A percentile compares a stretch with the other conserved stretches of the same genome.
phyloP scores from a whole-genome alignment of 768 basidiomycete genomes.

The Naganishia randhawae region DNA sequence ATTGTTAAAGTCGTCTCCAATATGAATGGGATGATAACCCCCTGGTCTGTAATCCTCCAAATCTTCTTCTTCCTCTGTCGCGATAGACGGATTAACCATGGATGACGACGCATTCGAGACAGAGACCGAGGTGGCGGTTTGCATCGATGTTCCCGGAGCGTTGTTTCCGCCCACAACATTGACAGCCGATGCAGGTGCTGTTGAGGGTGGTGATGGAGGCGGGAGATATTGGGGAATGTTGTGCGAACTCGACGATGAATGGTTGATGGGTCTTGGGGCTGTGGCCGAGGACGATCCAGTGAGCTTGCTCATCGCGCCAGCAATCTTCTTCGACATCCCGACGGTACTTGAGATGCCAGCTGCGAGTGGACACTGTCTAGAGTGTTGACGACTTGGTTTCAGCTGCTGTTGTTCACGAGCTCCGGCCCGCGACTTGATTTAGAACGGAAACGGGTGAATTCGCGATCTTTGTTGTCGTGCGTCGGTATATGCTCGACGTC shows the following conservation, averaged over 20 bases:
- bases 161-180: not conserved
- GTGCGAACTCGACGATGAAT: constrained; percentile 10
- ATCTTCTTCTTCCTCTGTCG: constrained; percentile 61
- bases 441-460: too few species aligned
- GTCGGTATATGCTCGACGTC: too few species aligned
- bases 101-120: constrained; percentile 21
- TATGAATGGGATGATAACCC: constrained; percentile 64
- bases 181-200: not conserved
- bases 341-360: not conserved
- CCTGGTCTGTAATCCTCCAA: constrained; percentile 75
- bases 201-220: constrained; percentile 17
- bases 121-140: constrained; percentile 16
- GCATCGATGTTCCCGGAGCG: constrained; percentile 5
- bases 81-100: constrained; percentile 37
- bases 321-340: constrained; percentile 16
- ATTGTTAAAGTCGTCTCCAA: constrained; percentile 77
- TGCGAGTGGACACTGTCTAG: not conserved
- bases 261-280: constrained; percentile 14
- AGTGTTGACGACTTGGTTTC: not conserved
- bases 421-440: too few species aligned
- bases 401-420: not conserved
- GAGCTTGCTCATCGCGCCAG: constrained; percentile 22
- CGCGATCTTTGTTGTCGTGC: constrained; percentile 6
- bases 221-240: not conserved
- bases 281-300: constrained; percentile 19